Base-by-base conservation (phyloP, 176 grass and related monocot species). In the Musa itinerans region DNA sequence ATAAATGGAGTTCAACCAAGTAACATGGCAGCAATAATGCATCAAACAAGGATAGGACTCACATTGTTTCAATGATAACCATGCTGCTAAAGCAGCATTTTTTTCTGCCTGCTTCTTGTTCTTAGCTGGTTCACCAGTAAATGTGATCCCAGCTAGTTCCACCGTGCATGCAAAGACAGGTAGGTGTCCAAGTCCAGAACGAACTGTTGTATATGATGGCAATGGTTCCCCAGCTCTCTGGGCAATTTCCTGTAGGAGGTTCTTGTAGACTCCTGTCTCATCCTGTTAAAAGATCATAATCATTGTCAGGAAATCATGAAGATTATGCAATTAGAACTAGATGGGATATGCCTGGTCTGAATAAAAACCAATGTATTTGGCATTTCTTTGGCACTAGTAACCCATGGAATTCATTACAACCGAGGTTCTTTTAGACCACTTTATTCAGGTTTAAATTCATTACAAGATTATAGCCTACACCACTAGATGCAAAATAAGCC, bases 101-200 rank as follows among this genome's bases (percentile, higher is more conserved):
- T 99, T 99, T 68, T 99, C 91, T 74, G 91, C 91, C 58, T 99
- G 96, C 65, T 99, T 99, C 85, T 99, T 94, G 62, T 92, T 99
- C 80, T 99, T 94, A 62, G 91, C 96, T 54, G 81, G 83, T 69
- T 95, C 96, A 52, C 91, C 96, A 1, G 85, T 88, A 71, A 99
- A 99, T 63, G 64, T 92, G 63, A 94, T 89, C 68, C 85, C 96
- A 54, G 96, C 96, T 65, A 95, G 81, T 73, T 99, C 96, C 63
- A 99, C 95, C 5, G 91, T 95, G 78, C 91, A 99, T 75, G 91
- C 94, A 81, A 99, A 99, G 58, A 99, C 84, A 1, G 91, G 91
- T 23, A 89, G 77, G 76, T 95, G 96, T 73, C 96, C 91, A 68
- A 99, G 83, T 23, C 96, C 96, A 53, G 91, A 92, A 23, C 96